Conservation (phyloP, 2,329 filamentous ascomycete genomes). For the Neonectria sp. region DNA sequence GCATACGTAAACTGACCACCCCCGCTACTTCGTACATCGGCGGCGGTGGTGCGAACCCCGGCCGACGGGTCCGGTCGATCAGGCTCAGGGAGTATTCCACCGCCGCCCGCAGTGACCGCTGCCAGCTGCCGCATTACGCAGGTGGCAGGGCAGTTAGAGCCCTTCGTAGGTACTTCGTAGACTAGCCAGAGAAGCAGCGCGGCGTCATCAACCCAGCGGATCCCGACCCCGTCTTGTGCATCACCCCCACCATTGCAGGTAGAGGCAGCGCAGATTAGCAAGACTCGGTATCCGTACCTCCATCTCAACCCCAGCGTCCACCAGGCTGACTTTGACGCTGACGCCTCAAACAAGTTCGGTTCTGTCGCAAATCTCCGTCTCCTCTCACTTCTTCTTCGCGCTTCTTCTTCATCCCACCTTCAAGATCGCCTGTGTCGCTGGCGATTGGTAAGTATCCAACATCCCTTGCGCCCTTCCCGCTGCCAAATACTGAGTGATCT, state of each 20-base stretch:
- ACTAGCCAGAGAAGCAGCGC: not conserved
- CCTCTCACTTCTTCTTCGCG: constrained; percentile 21
- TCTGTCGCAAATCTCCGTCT: constrained; percentile 27
- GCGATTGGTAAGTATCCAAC: constrained; percentile 28
- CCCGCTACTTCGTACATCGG: constrained; percentile 6
- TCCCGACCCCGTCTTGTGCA: constrained; percentile 24
- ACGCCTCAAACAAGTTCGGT: constrained; percentile 24
- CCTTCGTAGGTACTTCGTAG: too few relatives aligned
- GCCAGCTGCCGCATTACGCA: not conserved
- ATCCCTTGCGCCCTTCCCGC: not conserved
- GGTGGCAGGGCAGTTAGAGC: too few relatives aligned
- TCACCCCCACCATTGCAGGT: constrained; percentile 25
- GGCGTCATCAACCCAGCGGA: constrained; percentile 6
- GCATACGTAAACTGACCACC: constrained; percentile 8
- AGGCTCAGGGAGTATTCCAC: not conserved
- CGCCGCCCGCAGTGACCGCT: not conserved
- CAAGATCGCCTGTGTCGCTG: constrained; percentile 6
- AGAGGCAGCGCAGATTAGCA: not conserved
- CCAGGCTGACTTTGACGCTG: constrained; percentile 32
- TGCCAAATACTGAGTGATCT: constrained; percentile 23
- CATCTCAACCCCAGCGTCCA: constrained; percentile 31
- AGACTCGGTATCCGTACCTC: constrained; percentile 26
- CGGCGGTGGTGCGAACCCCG: constrained; percentile 23
- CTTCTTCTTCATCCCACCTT: constrained; percentile 9
- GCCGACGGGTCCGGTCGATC: constrained; percentile 30